Conservation (phyloP, 23 red algal species). For the Agarophyton chilense region DNA sequence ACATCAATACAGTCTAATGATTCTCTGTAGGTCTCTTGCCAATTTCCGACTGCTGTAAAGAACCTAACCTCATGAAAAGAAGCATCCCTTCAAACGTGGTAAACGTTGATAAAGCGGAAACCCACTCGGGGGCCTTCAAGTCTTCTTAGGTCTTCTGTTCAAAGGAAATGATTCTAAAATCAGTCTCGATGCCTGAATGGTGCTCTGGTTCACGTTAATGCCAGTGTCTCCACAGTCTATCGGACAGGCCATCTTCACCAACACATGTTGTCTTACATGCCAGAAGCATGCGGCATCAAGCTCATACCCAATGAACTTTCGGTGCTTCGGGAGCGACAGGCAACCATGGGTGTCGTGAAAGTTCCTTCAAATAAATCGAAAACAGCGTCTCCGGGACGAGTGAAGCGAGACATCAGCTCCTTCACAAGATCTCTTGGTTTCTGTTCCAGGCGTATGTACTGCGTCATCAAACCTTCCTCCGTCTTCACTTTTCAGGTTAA, state of each 20-base stretch:
- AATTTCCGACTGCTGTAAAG: not conserved
- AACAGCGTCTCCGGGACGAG: not conserved
- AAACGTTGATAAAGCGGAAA: constrained; percentile 4
- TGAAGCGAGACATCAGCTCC: constrained; percentile 20
- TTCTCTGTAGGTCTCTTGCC: not conserved
- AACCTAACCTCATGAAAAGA: not conserved
- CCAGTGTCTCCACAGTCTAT: not conserved
- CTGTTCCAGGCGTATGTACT: not conserved
- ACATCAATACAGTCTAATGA: not conserved
- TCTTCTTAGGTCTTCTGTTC: not conserved
- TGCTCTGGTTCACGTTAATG: not conserved
- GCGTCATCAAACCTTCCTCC: not conserved
- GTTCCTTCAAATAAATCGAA: constrained; percentile 5
- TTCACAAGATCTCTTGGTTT: constrained; percentile 3
- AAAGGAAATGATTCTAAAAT: not conserved
- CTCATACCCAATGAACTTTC: not conserved
- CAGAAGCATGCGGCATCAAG: not conserved
- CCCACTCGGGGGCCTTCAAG: not conserved
- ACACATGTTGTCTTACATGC: not conserved
- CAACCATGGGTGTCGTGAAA: not conserved
- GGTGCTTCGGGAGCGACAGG: not conserved
- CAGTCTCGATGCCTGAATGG: not conserved
- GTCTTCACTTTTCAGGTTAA: not conserved
- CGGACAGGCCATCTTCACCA: not conserved
- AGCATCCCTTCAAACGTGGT: not conserved